Percentiles rank a stretch among this genome's conserved stretches.
These are phyloP conservation scores for Dysphania ambrosioides DNA, from an alignment of 148 eudicot genomes.

Conservation along the genomic window DNA sequence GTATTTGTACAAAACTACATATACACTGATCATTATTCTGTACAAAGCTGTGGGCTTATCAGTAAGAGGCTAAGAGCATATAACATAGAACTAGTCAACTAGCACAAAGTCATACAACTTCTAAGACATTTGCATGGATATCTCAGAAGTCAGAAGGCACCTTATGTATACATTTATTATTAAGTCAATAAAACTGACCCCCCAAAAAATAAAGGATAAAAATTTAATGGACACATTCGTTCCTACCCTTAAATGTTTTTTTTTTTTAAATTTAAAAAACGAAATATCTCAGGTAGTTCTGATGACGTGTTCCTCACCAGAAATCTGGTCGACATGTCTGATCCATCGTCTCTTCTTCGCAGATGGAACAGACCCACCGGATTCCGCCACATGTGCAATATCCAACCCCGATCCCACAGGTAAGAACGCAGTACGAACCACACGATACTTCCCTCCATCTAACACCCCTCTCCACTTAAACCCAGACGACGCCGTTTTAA, in stretches of 20 bases:
- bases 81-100: no score
- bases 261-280: background rate
- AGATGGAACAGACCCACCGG: slow-evolving; percentile 13
- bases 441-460: slow-evolving; percentile 43
- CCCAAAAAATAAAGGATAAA: background rate
- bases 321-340: slow-evolving; percentile 44
- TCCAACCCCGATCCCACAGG: slow-evolving; percentile 82
- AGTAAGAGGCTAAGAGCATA: background rate
- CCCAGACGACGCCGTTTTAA: slow-evolving; percentile 36
- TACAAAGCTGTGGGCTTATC: background rate
- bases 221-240: background rate
- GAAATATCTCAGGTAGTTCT: slow-evolving; percentile 30
- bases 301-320: slow-evolving; percentile 72
- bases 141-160: background rate
- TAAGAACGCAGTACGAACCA: slow-evolving; percentile 60
- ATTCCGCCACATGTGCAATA: slow-evolving; percentile 67
- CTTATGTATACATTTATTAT: background rate
- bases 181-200: background rate
- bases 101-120: background rate
- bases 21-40: background rate
- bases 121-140: background rate
- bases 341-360: slow-evolving; percentile 47
- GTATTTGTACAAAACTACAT: background rate
- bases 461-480: slow-evolving; percentile 57
- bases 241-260: background rate